phyloP scores from a whole-genome alignment of 768 basidiomycete genomes.

The Boletus sp. region DNA sequence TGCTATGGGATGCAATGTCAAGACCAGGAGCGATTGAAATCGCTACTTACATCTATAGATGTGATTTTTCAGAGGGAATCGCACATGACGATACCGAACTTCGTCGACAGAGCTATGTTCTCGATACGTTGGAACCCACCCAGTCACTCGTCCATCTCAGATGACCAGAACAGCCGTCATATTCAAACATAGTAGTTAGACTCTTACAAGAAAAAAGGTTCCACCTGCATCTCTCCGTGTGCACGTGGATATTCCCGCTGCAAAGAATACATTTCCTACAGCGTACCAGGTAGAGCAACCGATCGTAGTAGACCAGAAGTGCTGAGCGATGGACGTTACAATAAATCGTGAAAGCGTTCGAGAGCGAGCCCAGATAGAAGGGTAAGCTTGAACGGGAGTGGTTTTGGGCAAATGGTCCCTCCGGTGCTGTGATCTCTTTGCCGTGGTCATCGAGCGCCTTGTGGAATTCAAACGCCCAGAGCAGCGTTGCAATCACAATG shows the following conservation, averaged over 20 bases:
- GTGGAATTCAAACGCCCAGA: conserved; percentile 9
- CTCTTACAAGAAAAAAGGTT: background rate
- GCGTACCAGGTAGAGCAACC: background rate
- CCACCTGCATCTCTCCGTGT: background rate
- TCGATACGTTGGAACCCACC: background rate
- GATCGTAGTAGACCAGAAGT: too few species aligned
- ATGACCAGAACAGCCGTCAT: background rate
- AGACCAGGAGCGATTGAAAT: background rate
- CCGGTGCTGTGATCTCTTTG: conserved; percentile 7
- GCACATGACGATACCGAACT: background rate
- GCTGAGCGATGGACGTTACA: background rate
- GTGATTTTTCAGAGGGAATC: background rate
- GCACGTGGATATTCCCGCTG: background rate
- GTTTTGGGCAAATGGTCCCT: conserved; percentile 2
- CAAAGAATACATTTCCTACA: background rate
- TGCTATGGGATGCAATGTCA: background rate
- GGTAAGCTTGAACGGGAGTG: conserved; percentile 1
- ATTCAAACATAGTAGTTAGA: background rate
- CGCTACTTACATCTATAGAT: background rate
- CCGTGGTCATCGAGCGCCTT: conserved; percentile 4
- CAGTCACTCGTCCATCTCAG: too few species aligned
- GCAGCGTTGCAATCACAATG: conserved; percentile 5
- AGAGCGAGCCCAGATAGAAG: background rate
- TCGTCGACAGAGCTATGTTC: background rate
- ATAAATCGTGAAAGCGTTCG: background rate